Percentiles rank a stretch among this genome's conserved stretches.
phyloP scores from a whole-genome alignment of 2,329 filamentous ascomycete genomes.

The Nigrograna mackinnonii region DNA sequence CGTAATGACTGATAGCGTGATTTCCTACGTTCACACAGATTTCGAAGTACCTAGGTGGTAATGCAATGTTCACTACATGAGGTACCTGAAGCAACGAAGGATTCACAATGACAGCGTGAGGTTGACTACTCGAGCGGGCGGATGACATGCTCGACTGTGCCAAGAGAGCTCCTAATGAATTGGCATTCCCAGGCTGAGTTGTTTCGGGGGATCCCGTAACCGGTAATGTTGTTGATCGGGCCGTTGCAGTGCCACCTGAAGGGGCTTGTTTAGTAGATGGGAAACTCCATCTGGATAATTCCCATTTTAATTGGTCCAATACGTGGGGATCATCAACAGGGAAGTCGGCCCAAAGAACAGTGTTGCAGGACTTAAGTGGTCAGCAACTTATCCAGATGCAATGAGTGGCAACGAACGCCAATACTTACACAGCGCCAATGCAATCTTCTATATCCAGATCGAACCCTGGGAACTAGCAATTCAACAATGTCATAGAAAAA shows the following conservation, averaged over 20 bases:
- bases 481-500: slow-evolving; percentile 3
- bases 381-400: not conserved
- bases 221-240: not conserved
- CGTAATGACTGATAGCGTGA: slow-evolving; percentile 8
- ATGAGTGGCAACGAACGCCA: not conserved
- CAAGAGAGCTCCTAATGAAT: not conserved
- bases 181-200: not conserved
- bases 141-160: not conserved
- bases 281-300: not conserved
- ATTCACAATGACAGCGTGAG: not conserved
- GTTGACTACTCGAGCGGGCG: not conserved
- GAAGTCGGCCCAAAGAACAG: slow-evolving; percentile 2
- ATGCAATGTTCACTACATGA: slow-evolving; percentile 1
- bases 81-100: not conserved
- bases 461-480: not conserved
- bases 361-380: slow-evolving; percentile 3
- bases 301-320: slow-evolving; percentile 2
- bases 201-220: not conserved
- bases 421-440: slow-evolving; percentile 2
- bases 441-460: slow-evolving; percentile 1
- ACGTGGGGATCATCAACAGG: not conserved
- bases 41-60: slow-evolving; percentile 4
- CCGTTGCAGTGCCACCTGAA: not conserved
- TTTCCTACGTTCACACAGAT: slow-evolving; percentile 7
- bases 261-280: not conserved